These are phyloP conservation scores for Luffa aegyptiaca DNA, from an alignment of 306 rosid genomes.

Conservation along the genomic window DNA sequence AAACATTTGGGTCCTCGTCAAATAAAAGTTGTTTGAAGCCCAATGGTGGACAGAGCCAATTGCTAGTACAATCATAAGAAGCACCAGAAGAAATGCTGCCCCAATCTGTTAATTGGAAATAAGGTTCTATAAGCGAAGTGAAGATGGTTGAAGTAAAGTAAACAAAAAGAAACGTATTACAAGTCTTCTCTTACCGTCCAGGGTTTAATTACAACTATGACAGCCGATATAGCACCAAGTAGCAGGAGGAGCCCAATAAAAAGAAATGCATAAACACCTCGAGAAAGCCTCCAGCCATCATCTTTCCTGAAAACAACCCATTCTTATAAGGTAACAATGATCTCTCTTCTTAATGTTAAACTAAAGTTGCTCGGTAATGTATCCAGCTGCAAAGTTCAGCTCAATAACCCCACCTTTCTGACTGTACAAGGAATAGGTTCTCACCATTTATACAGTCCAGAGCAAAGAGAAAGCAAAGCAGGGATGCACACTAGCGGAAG, in stretches of 20 bases:
- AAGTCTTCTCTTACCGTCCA: conserved; percentile 68
- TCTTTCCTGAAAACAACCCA: conserved; percentile 70
- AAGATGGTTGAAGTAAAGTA: conserved; percentile 6
- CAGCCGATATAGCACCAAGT: conserved; percentile 91
- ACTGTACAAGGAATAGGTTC: conserved; percentile 15
- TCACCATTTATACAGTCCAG: conserved; percentile 90
- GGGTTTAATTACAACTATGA: conserved; percentile 72
- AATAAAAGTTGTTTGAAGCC: conserved; percentile 99
- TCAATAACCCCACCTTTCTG: background rate
- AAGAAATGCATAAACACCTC: conserved; percentile 80
- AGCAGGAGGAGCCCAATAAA: conserved; percentile 82
- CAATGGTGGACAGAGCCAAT: conserved; percentile 92
- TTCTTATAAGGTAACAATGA: background rate
- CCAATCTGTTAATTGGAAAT: conserved; percentile 55
- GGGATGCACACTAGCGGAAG: conserved; percentile 94
- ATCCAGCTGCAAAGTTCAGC: background rate
- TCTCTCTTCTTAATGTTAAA: background rate
- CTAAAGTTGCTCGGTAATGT: background rate
- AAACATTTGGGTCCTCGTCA: conserved; percentile 81
- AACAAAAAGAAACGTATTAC: background rate
- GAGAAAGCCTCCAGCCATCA: conserved; percentile 94
- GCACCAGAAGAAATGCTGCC: conserved; percentile 87
- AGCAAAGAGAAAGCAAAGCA: conserved; percentile 85
- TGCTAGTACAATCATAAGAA: conserved; percentile 83
- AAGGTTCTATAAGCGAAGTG: conserved; percentile 8